Conservation (phyloP, 225 moss, liverwort and hornwort genomes). For the Physcomitrellopsis africana region DNA sequence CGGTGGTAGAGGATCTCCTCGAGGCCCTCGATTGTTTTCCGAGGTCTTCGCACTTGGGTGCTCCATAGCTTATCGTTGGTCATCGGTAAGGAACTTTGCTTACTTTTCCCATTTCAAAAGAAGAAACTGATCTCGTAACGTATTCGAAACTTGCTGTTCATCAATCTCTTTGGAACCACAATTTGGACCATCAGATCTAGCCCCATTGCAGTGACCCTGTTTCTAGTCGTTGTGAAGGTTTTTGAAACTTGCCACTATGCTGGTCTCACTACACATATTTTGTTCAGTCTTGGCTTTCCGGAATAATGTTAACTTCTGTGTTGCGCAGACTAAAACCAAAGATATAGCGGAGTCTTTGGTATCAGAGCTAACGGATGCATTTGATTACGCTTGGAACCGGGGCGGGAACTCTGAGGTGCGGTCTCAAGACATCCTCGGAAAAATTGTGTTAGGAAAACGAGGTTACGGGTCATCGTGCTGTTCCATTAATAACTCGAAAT, state of each 20-base stretch:
- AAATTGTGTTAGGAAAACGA: constrained; percentile 47
- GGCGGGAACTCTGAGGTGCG: constrained; percentile 57
- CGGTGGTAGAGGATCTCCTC: constrained; percentile 25
- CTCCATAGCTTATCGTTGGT: constrained; percentile 85
- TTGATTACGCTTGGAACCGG: constrained; percentile 96
- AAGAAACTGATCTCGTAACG: too few relatives aligned
- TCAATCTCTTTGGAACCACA: too few relatives aligned
- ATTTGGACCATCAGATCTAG: too few relatives aligned
- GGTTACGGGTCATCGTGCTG: constrained; percentile 38
- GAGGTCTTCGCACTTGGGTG: constrained; percentile 83
- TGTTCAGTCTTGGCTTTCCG: too few relatives aligned
- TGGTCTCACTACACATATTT: too few relatives aligned
- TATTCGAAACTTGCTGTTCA: too few relatives aligned
- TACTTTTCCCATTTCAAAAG: neutral
- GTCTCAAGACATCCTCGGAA: constrained; percentile 73
- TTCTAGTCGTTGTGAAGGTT: too few relatives aligned
- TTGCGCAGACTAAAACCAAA: constrained; percentile 74
- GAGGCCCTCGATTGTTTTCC: constrained; percentile 74
- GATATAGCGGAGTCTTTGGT: constrained; percentile 79
- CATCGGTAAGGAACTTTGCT: constrained; percentile 47
- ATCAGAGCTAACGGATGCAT: constrained; percentile 72
- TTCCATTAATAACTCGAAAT: constrained; percentile 35
- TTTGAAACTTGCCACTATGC: too few relatives aligned
- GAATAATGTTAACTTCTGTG: neutral
- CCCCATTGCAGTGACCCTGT: too few relatives aligned